Conservation (phyloP, 257 asterid genomes). For the Solanum dulcamara region DNA sequence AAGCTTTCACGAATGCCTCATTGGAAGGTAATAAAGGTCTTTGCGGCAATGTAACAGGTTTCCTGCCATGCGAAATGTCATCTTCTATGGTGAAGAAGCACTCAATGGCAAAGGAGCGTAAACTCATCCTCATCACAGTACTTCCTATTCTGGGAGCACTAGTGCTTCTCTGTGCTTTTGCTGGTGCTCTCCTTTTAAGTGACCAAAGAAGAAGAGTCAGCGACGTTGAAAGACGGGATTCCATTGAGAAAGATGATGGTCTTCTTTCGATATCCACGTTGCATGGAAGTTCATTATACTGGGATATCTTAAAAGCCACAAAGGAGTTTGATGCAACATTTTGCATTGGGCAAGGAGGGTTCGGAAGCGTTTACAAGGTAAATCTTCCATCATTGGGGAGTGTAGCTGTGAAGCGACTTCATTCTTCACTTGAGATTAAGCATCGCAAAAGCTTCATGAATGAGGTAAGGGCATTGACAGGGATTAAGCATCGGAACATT, state of each 20-base stretch:
- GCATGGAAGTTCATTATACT: background rate
- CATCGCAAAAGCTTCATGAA: background rate
- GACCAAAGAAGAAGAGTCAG: background rate
- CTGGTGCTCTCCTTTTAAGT: background rate
- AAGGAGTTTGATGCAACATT: background rate
- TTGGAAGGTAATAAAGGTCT: background rate
- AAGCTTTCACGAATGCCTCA: background rate
- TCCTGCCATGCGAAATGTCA: background rate
- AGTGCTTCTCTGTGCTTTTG: background rate
- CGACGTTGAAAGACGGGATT: background rate
- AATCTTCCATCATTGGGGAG: background rate
- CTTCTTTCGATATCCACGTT: background rate
- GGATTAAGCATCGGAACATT: background rate
- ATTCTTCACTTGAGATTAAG: background rate
- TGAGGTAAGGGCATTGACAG: background rate
- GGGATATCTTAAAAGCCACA: constrained; percentile 2
- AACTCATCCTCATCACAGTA: background rate
- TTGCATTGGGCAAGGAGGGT: background rate
- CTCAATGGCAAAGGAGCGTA: background rate
- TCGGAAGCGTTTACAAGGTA: background rate
- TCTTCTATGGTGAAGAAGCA: background rate
- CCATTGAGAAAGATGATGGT: background rate
- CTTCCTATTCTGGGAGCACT: background rate
- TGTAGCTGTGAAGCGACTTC: background rate
- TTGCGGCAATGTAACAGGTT: background rate